phyloP scores from a whole-genome alignment of 495 filamentous ascomycete species.

The Evansstolkia leycettana region DNA sequence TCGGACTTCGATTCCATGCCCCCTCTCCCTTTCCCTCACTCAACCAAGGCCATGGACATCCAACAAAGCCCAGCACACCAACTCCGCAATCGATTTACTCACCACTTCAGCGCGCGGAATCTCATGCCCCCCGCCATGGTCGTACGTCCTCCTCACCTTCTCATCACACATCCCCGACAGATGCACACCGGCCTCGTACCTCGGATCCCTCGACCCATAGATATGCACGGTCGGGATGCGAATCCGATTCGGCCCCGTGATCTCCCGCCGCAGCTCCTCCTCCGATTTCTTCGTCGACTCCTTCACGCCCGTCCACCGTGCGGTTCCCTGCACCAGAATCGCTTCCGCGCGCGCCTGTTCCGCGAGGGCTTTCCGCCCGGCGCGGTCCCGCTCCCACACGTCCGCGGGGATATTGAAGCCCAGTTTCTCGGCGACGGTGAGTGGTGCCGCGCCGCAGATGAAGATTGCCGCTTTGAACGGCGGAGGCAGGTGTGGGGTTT shows the following conservation, averaged over 20 bases:
- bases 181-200: constrained; percentile 42
- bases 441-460: constrained; percentile 41
- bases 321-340: constrained; percentile 16
- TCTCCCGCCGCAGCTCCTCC: constrained; percentile 34
- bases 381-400: constrained; percentile 25
- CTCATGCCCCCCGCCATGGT: constrained; percentile 46
- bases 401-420: constrained; percentile 32
- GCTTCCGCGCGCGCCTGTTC: constrained; percentile 14
- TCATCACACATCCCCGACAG: constrained; percentile 41
- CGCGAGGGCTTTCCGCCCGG: constrained; percentile 17
- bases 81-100: constrained; percentile 21
- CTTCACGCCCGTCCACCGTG: constrained; percentile 15
- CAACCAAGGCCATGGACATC: constrained; percentile 3
- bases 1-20: not conserved
- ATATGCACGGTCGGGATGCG: constrained; percentile 50
- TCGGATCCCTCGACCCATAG: constrained; percentile 45
- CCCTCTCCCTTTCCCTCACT: not conserved
- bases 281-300: constrained; percentile 30
- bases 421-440: constrained; percentile 35
- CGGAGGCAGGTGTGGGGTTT: constrained; percentile 20
- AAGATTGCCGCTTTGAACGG: constrained; percentile 51
- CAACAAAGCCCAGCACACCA: constrained; percentile 26
- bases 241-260: constrained; percentile 29
- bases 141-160: constrained; percentile 31
- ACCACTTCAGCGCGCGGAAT: constrained; percentile 29